A percentile compares a stretch with the other conserved stretches of the same genome.
These are phyloP conservation scores for Spiraea crenata DNA, from an alignment of 331 rosid genomes.

Conservation along the genomic window DNA sequence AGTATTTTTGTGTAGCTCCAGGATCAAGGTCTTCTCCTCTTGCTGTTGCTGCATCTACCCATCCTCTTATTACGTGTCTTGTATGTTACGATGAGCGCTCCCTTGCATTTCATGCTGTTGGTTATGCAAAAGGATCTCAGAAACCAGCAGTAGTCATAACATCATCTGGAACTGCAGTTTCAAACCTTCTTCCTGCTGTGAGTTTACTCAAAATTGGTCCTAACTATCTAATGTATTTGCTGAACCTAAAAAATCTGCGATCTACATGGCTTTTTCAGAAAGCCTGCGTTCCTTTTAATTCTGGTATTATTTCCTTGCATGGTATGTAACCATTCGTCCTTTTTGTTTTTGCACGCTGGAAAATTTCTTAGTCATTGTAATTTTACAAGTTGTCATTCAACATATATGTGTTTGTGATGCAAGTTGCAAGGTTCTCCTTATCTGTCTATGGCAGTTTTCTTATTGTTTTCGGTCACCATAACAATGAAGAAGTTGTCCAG, in stretches of 20 bases:
- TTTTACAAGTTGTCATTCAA: background rate
- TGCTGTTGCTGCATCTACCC: slow-evolving; percentile 93
- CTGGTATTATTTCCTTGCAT: no score
- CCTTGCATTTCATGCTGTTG: slow-evolving; percentile 95
- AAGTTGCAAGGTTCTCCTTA: background rate
- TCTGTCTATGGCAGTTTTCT: background rate
- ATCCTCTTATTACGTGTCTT: slow-evolving; percentile 65
- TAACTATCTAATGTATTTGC: background rate
- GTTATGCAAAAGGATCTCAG: slow-evolving; percentile 91
- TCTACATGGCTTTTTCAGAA: background rate
- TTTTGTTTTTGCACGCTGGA: background rate
- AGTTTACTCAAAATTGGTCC: slow-evolving; percentile 34
- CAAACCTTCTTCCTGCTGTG: slow-evolving; percentile 97
- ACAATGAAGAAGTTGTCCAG: slow-evolving; percentile 33
- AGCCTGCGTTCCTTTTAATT: background rate
- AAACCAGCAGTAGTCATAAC: slow-evolving; percentile 90
- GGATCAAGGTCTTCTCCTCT: slow-evolving; percentile 99
- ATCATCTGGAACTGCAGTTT: slow-evolving; percentile 97
- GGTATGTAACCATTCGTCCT: background rate
- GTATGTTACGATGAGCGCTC: slow-evolving; percentile 94
- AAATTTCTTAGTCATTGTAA: background rate
- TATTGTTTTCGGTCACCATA: background rate
- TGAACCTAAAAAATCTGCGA: background rate
- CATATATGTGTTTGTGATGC: background rate
- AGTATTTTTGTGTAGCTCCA: slow-evolving; percentile 98